Percentiles rank a stretch among this genome's conserved stretches.
Evolutionary conservation across 345 rosid species (phyloP).

Genomic region (Arabis alpina): DNA sequence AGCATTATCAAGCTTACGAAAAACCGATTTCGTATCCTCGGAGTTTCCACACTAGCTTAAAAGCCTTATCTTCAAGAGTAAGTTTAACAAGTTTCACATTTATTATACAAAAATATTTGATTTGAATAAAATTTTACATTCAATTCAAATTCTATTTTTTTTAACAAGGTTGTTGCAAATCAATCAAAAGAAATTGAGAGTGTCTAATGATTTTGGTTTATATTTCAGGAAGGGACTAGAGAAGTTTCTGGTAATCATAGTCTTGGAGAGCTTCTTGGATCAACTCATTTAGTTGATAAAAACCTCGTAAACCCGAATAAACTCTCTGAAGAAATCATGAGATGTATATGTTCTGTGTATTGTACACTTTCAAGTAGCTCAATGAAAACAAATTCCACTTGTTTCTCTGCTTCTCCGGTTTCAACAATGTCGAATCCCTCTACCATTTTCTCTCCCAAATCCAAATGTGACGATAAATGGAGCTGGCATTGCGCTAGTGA

Average conservation of each 20-base stretch:
- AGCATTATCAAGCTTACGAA: conserved; percentile 47
- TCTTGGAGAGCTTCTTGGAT: conserved; percentile 78
- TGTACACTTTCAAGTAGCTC: conserved; percentile 61
- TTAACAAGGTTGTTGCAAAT: no score
- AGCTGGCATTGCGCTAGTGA: conserved; percentile 55
- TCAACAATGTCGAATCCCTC: conserved; percentile 72
- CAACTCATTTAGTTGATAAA: conserved; percentile 43
- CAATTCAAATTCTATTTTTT: no score
- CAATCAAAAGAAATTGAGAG: no score
- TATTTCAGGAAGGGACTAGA: conserved; percentile 52
- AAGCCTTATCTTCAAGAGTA: conserved; percentile 56
- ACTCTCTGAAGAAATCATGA: conserved; percentile 75
- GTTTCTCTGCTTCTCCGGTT: conserved; percentile 60
- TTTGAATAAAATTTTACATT: no score
- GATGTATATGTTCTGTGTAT: conserved; percentile 84
- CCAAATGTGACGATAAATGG: conserved; percentile 58
- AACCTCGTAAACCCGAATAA: conserved; percentile 54
- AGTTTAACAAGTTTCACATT: background rate
- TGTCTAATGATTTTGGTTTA: background rate
- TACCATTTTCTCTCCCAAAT: conserved; percentile 70
- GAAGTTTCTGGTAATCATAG: conserved; percentile 56
- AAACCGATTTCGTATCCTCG: conserved; percentile 46
- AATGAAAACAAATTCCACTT: conserved; percentile 31
- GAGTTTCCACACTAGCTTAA: conserved; percentile 47
- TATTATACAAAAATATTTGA: no score